Base-by-base conservation (phyloP, 2,329 filamentous ascomycete species). In the Talaromyces pinophilus region DNA sequence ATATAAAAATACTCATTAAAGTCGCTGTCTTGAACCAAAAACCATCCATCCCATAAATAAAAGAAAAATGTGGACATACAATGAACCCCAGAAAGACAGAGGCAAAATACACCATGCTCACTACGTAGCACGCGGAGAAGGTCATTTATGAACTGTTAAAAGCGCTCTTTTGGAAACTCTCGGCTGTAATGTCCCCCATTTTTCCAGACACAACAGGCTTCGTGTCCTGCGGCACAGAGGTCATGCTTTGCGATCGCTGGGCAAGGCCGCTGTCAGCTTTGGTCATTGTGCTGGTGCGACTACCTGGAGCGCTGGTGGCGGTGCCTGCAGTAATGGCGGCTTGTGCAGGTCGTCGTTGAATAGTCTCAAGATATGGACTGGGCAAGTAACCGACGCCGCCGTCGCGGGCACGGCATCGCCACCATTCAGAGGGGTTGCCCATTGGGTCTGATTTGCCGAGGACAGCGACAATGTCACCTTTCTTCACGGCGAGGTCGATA, bases 341-440 rank as follows among this genome's bases (percentile, higher is more conserved):
- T 67, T 82, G 78, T 5, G 72, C 72, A 11, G 78, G 78, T 67
- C 82, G 81, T 63, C 87, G 81, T 74, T 89, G 85, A 59, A 95
- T 88, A 0, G 84, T 86, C 79, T 97, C 92, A 33, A 99, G 85
- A 74, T 97, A 99, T 1, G 93, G 93, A 1, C 90, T 88, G 1
- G 96, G 95, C 5, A 99, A 85, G 76, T 98, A 99, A 7, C 95
- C 95, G 72, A 97, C 89, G 30, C 92, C 86, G 55, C 93, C 93
- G 76, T 98, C 93, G 68, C 95, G 86, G 15, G 94, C 91, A 64
- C 95, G 87, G 80, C 96, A 99, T 70, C 90, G 88, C 95, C 95
- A 99, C 95, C 95, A 99, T 76, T 99, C 94, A 62, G 91, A 95
- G 4, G 92, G 88, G 72, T 95, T 93, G 52, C 95, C 95, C 74